phyloP scores from a whole-genome alignment of 805 yeast species.

The Zygosaccharomyces lentus region DNA sequence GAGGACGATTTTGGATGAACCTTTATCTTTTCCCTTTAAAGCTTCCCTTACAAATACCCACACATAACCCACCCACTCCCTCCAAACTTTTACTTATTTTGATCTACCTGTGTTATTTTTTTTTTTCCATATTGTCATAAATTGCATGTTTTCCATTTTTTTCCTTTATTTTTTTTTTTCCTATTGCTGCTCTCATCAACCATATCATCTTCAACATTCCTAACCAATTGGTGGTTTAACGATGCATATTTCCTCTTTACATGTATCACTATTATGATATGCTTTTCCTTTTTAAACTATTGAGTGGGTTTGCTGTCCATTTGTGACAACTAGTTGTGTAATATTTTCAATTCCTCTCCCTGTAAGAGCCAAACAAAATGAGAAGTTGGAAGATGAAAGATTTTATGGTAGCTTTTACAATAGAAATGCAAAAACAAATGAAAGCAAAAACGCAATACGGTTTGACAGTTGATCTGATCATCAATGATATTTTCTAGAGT shows the following conservation, averaged over 20 bases:
- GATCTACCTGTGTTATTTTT: slow-evolving; percentile 2
- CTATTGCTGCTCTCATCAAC: background rate
- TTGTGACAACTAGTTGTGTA: no score
- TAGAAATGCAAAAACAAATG: background rate
- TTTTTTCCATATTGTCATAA: slow-evolving; percentile 3
- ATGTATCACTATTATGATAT: slow-evolving; percentile 3
- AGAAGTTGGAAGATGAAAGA: background rate
- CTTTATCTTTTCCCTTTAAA: background rate
- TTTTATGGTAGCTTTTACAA: background rate
- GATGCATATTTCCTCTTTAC: slow-evolving; percentile 1
- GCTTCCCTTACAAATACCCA: background rate
- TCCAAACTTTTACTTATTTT: slow-evolving; percentile 1
- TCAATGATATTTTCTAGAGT: slow-evolving; percentile 1
- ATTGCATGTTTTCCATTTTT: background rate
- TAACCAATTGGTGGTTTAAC: slow-evolving; percentile 1
- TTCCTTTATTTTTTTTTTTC: slow-evolving; percentile 2
- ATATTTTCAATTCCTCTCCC: no score
- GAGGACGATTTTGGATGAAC: background rate
- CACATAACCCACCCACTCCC: background rate
- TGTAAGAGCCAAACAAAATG: no score
- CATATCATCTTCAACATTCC: background rate
- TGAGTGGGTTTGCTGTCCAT: background rate
- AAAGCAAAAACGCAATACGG: background rate
- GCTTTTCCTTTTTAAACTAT: background rate
- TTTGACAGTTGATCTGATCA: slow-evolving; percentile 7